Evolutionary conservation across 257 asterid genomes (phyloP).

Genomic region (Solanum paucissectum): DNA sequence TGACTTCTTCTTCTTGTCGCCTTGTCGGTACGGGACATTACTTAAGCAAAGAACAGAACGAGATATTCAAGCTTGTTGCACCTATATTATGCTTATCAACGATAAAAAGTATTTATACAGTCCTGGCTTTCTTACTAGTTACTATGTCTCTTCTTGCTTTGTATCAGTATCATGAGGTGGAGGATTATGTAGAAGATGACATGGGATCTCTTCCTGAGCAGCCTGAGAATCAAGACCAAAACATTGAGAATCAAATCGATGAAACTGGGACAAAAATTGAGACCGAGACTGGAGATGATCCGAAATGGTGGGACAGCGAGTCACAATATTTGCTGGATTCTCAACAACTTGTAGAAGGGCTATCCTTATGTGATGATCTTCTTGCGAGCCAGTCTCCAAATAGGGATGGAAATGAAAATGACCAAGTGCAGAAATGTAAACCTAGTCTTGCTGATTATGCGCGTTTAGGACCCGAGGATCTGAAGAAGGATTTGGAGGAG

Average conservation of each 20-base stretch:
- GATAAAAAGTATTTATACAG: not conserved
- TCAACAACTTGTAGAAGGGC: constrained; percentile 86
- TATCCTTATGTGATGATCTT: constrained; percentile 68
- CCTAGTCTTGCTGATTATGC: constrained; percentile 67
- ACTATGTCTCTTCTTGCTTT: not conserved
- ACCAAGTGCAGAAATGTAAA: constrained; percentile 20
- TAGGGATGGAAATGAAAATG: constrained; percentile 39
- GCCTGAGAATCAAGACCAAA: constrained; percentile 12
- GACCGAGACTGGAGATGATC: constrained; percentile 34
- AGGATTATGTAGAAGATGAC: constrained; percentile 23
- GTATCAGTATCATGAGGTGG: constrained; percentile 23
- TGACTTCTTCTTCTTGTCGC: not conserved
- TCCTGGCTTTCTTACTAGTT: not conserved
- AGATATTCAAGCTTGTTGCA: not conserved
- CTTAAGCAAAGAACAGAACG: not conserved
- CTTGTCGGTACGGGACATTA: not conserved
- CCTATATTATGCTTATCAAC: not conserved
- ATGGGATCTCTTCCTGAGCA: constrained; percentile 19
- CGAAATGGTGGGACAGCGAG: constrained; percentile 77
- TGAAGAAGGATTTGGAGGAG: constrained; percentile 75
- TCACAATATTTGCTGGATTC: constrained; percentile 59
- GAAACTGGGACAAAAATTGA: constrained; percentile 17
- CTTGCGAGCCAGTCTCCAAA: constrained; percentile 83
- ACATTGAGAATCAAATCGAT: constrained; percentile 17
- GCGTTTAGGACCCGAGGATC: constrained; percentile 51